Evolutionary conservation across 305 asterid genomes (phyloP).

Genomic region (Euphrasia arctica): DNA sequence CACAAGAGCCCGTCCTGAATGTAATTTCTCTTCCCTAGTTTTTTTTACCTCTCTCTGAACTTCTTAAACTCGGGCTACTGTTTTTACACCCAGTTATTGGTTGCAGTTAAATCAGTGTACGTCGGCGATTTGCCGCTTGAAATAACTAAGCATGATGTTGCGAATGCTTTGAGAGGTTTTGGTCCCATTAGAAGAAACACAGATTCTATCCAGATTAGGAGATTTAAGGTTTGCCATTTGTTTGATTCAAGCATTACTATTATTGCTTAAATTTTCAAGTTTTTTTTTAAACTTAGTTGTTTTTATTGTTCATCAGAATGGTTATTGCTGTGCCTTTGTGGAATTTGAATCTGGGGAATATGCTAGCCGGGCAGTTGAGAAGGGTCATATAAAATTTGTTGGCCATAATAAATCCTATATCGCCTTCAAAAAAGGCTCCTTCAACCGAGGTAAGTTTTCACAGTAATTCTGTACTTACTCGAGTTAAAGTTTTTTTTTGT

Average conservation of each 20-base stretch:
- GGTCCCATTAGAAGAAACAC: conserved; percentile 40
- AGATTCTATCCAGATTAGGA: conserved; percentile 41
- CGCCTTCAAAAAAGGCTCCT: conserved; percentile 30
- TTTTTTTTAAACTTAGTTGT: no score
- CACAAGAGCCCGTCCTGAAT: conserved; percentile 25
- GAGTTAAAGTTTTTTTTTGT: not conserved
- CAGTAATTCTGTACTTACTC: not conserved
- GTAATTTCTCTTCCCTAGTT: conserved; percentile 23
- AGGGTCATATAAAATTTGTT: no score
- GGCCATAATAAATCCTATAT: conserved; percentile 29
- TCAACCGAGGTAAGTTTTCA: conserved; percentile 33
- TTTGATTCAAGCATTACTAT: not conserved
- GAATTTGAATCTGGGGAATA: conserved; percentile 49
- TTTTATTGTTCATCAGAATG: conserved; percentile 38
- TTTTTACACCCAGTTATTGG: not conserved
- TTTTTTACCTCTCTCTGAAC: not conserved
- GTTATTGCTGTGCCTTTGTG: conserved; percentile 58
- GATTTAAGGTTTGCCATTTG: conserved; percentile 35
- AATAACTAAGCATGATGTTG: conserved; percentile 43
- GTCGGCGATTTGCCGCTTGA: conserved; percentile 45
- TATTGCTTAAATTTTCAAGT: no score
- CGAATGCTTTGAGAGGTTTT: conserved; percentile 41
- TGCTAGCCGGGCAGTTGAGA: conserved; percentile 23
- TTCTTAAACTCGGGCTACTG: not conserved
- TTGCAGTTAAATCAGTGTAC: conserved; percentile 37